Base-by-base conservation (phyloP, 2,329 filamentous ascomycete species). In the Onygena corvina region DNA sequence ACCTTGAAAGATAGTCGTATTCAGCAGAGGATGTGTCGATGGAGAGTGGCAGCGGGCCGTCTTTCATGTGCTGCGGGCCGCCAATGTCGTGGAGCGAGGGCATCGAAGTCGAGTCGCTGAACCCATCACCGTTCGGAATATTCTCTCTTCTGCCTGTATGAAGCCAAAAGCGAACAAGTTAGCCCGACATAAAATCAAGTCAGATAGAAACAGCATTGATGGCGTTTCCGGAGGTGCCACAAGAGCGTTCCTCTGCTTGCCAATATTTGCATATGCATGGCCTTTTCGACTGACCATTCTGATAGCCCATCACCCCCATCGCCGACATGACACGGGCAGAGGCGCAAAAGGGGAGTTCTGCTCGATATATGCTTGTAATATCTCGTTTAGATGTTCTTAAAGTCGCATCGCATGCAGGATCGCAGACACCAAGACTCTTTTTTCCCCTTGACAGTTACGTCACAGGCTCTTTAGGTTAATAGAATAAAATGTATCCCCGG, bases 1-100 rank as follows among this genome's bases (percentile, higher is more conserved):
- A 92, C 86, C 84, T 88, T 67, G 83, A 75, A 66, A 86, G 71
- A 59, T 77, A 72, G 64, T 89, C 85, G 68, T 79, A 79, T 57
- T 85, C 83, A 58, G 72, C 67, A 56, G 76, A 73, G 47, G 80
- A 77, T 51, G 79, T 80, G 65, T 92, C 87, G 61, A 89, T 81
- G 46, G 86, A 90, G 67, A 86, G 81, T 53, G 84, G 81, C 63
- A 80, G 74, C 68, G 80, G 73, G 56, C 75, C 72, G 55, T 73
- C 76, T 54, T 78, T 72, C 53, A 74, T 69, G 64, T 60, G 55
- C 40, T 67, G 65, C 49, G 66, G 56, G 76, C 65, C 55, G 69
- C 75, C 50, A 18, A n/a, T 46, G 16, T 46, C 25, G 11, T 18
- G 25, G 18, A 14, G 42, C 29, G 42, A 30, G 7, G 29, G 14